Percentiles rank a stretch among this genome's conserved stretches.
phyloP scores from a whole-genome alignment of 179 eudicot species.

The Dionaea muscipula region DNA sequence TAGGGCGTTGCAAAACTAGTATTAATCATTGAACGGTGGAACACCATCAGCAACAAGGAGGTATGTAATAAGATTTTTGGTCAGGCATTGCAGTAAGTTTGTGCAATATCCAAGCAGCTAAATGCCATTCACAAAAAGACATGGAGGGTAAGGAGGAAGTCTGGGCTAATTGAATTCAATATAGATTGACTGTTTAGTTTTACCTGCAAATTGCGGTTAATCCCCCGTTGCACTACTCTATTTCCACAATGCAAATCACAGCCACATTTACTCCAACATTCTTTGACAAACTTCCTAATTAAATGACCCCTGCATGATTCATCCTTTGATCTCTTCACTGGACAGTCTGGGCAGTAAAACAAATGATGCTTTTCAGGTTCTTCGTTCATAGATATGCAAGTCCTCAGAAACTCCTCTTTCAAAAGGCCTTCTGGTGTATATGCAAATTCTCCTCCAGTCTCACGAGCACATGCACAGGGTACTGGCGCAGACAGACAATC shows the following conservation, averaged over 20 bases:
- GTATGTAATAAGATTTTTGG: no score
- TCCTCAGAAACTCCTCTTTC: constrained; percentile 41
- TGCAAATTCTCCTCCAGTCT: constrained; percentile 65
- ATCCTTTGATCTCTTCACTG: constrained; percentile 44
- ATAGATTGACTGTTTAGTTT: constrained; percentile 2
- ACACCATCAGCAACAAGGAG: no score
- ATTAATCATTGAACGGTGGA: no score
- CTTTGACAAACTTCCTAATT: constrained; percentile 29
- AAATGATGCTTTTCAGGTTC: constrained; percentile 23
- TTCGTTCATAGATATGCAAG: constrained; percentile 27
- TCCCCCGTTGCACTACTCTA: constrained; percentile 37
- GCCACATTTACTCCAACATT: constrained; percentile 47
- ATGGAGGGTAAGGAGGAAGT: not conserved
- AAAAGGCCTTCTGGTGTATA: constrained; percentile 52
- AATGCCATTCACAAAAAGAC: not conserved
- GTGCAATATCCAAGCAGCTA: no score
- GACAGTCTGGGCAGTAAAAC: constrained; percentile 62
- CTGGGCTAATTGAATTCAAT: no score
- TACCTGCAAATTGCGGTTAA: constrained; percentile 29
- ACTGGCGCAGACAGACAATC: constrained; percentile 48
- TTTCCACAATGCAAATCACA: constrained; percentile 35
- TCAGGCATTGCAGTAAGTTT: no score
- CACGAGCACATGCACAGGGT: constrained; percentile 74
- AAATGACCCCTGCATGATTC: constrained; percentile 62
- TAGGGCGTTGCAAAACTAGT: no score